Evolutionary conservation across 2,329 filamentous ascomycete genomes (phyloP), one percentile per base, ranked within the genome.

Genomic region (Penicillium vulpinum): DNA sequence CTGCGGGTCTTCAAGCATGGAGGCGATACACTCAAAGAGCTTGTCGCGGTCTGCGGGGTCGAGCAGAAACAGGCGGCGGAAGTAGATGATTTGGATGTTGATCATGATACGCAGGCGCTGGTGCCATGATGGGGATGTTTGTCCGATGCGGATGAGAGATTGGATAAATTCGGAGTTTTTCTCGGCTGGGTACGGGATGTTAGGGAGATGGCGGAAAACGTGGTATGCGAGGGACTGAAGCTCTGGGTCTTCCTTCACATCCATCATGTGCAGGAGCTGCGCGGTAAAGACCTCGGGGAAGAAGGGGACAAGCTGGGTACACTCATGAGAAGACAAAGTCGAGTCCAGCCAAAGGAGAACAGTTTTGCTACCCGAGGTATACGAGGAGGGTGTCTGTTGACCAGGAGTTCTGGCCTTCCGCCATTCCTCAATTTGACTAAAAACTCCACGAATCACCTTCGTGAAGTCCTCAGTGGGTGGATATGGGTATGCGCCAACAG

Each of bases 1-100:
- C 75, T 99, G 94, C 2, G 86, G 73, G 68, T 99, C 94, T 59
- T 90, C 86, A 7, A 99, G 83, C 95, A 99, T 99, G 64, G 89
- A 90, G 39, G 92, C 91, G n/a, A 99, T 92, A 54, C 92, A 95
- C 43, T 89, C 87, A 71, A 97, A 96, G 16, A 99, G 84, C 33
- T 85, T 83, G 65, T 91, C 84, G 52, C 94, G 89, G 72, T 96
- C 88, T 8, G 83, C 77, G 7, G 84, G 80, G 31, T 86, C 84
- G 64, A 95, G 90, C 28, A 97, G 80, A 81, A 99, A 99, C 36
- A 99, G 84, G 26, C 93, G 90, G 49, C 94, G 89, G 85, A 97
- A 99, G 80, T 97, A 99, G 66, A 99, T 88, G 62, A 97, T 93
- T 70, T 99, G 95, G 81, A 99, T 97, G 77, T 97, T 97, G 77